Conservation (phyloP, 1,139 yeast species). For the Pichiaceae sp. region DNA sequence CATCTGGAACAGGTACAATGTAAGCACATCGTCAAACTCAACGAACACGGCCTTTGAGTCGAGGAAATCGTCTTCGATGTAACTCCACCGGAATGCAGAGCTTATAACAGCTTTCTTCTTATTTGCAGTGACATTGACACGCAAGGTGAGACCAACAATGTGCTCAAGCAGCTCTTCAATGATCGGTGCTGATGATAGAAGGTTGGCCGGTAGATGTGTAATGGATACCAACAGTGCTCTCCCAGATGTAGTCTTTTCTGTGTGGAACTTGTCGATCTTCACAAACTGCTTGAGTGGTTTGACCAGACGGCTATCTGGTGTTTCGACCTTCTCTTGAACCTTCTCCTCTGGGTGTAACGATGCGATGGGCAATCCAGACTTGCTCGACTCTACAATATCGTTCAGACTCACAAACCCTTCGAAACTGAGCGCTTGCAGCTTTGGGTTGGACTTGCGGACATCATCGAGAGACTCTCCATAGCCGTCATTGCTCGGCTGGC, state of each 20-base stretch:
- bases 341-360: background rate
- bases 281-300: background rate
- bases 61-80: conserved; percentile 11
- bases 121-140: conserved; percentile 2
- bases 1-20: conserved; percentile 15
- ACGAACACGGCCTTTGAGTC: conserved; percentile 16
- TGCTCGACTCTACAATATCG: conserved; percentile 2
- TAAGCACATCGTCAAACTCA: conserved; percentile 18
- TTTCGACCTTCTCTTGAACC: no score
- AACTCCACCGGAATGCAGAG: conserved; percentile 15
- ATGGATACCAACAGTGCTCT: conserved; percentile 3
- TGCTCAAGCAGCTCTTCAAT: conserved; percentile 7
- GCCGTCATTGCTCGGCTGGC: conserved; percentile 1
- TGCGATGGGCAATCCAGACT: background rate
- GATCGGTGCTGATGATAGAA: conserved; percentile 5
- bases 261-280: background rate
- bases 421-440: conserved; percentile 4
- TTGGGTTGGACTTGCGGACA: conserved; percentile 3
- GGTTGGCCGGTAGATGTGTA: conserved; percentile 3
- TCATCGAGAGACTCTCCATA: conserved; percentile 1
- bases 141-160: conserved; percentile 4
- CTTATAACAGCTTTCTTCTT: conserved; percentile 1
- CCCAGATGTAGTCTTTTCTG: background rate
- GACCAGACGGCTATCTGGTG: background rate
- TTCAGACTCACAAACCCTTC: conserved; percentile 5